A percentile compares a stretch with the other conserved stretches of the same genome.
Conservation (phyloP, 768 basidiomycete genomes). For the Amyloporia xantha region DNA sequence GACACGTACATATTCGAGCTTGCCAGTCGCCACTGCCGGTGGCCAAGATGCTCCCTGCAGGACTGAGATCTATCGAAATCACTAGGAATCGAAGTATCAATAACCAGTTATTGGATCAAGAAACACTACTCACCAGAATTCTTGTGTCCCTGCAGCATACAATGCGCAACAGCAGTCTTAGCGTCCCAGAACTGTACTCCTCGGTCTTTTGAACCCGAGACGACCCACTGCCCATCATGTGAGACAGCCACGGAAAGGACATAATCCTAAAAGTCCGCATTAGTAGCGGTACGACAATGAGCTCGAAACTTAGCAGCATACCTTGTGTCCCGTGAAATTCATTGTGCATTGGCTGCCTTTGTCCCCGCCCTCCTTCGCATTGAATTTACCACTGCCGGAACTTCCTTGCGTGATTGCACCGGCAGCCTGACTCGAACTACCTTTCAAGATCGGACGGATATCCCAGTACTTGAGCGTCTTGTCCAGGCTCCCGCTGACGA, state of each 20-base stretch:
- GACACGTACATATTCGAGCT: constrained; percentile 58
- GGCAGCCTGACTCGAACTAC: constrained; percentile 6
- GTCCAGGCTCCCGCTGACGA: constrained; percentile 83
- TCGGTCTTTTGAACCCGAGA: constrained; percentile 93
- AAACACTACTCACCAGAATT: constrained; percentile 47
- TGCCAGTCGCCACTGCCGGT: constrained; percentile 69
- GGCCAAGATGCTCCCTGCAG: constrained; percentile 53
- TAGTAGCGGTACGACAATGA: neutral
- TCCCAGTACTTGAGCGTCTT: constrained; percentile 63
- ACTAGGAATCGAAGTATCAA: constrained; percentile 32
- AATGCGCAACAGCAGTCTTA: constrained; percentile 71
- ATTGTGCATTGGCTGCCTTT: constrained; percentile 58
- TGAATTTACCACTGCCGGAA: constrained; percentile 28
- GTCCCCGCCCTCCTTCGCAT: constrained; percentile 28
- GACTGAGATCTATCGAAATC: constrained; percentile 66
- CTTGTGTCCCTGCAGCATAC: constrained; percentile 83
- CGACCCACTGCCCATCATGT: constrained; percentile 91
- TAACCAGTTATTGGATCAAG: too few relatives aligned
- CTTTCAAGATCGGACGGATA: constrained; percentile 30
- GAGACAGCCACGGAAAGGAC: constrained; percentile 75
- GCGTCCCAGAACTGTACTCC: constrained; percentile 95
- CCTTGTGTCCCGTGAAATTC: constrained; percentile 88
- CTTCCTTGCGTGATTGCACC: constrained; percentile 9
- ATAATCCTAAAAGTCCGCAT: constrained; percentile 43
- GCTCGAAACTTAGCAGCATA: constrained; percentile 22